Evolutionary conservation across 768 basidiomycete species (phyloP), one percentile per base, ranked within the genome.

Genomic region (Gelatoporia subvermispora): DNA sequence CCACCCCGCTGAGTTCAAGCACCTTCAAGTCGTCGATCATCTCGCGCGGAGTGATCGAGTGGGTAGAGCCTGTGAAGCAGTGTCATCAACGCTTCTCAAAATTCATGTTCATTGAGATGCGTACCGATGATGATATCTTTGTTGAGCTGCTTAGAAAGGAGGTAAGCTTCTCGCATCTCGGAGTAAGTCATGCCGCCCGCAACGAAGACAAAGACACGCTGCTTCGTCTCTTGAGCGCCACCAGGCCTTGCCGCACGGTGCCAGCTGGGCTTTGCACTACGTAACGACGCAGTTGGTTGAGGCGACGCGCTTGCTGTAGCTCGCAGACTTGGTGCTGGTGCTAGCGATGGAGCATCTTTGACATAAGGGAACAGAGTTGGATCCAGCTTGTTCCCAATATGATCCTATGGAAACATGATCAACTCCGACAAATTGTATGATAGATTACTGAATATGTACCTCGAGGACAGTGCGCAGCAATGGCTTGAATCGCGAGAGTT

Each of bases 171-270:
- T 51, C 95, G 77, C 67, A 94, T 85, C 68, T 99, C 96, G 0
- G 93, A 95, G 64, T 93, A 93, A 2, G 96, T 94, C 78, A 94
- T 84, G 2, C 96, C 96, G 31, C 96, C 96, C 13, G 90, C 88
- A 20, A 97, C 74, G 66, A 98, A 98, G 16, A 97, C 79, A 31
- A 99, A 74, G 13, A 96, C 60, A 23, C 95, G 78, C 65, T 91
- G 86, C 50, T 81, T 77, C 43, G 77, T 74, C 68, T 65, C 77
- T 25, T 69, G 59, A 18, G 70, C 62, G 2, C 70, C 63, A 21
- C 72, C 76, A 3, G 79, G 65, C 56, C 76, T 78, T 4, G 81
- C 81, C 1, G 86, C 84, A 57, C 85, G 81, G 63, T 93, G 90
- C 93, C 92, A 94, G 41, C 80, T 84, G 7, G 92, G 91, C 63